Evolutionary conservation across 2,329 filamentous ascomycete species (phyloP).

Genomic region (Ceratocystiopsis brevicomis): DNA sequence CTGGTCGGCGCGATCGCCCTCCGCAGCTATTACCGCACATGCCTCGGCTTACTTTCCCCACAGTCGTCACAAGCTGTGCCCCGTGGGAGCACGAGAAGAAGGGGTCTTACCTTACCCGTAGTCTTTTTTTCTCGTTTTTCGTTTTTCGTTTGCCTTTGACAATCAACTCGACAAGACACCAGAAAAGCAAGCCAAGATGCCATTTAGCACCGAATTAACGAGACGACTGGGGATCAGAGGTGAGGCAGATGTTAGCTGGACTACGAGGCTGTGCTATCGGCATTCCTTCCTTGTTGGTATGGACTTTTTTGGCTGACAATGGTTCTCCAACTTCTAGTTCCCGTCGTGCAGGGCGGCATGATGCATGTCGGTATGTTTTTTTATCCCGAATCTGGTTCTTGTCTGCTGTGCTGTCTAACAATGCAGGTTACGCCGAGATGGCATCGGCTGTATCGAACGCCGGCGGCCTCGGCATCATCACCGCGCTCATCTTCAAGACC

Average conservation of each 20-base stretch:
- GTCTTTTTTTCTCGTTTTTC: not conserved
- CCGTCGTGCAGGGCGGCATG: conserved; percentile 74
- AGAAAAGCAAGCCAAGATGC: conserved; percentile 20
- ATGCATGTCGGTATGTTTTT: conserved; percentile 14
- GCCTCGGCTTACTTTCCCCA: too few relatives aligned
- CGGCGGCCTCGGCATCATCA: conserved; percentile 68
- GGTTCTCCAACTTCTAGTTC: conserved; percentile 30
- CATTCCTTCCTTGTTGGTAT: too few relatives aligned
- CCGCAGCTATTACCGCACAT: too few relatives aligned
- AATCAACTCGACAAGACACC: conserved; percentile 6
- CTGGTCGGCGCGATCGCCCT: too few relatives aligned
- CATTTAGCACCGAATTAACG: conserved; percentile 38
- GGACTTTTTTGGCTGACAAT: conserved; percentile 9
- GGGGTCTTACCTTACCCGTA: too few relatives aligned
- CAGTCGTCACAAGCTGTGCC: too few relatives aligned
- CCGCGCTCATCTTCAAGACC: conserved; percentile 78
- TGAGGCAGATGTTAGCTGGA: conserved; percentile 2
- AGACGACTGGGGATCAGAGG: conserved; percentile 34
- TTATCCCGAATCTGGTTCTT: not conserved
- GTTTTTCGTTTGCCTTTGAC: not conserved
- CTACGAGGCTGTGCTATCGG: too few relatives aligned
- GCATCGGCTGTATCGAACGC: conserved; percentile 62
- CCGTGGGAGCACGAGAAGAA: too few relatives aligned
- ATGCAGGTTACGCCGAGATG: conserved; percentile 56
- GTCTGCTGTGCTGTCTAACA: not conserved